A percentile compares a stretch with the other conserved stretches of the same genome.
These are phyloP conservation scores for Penicillium sp. DNA, from an alignment of 2,329 filamentous ascomycete genomes.

Conservation along the genomic window DNA sequence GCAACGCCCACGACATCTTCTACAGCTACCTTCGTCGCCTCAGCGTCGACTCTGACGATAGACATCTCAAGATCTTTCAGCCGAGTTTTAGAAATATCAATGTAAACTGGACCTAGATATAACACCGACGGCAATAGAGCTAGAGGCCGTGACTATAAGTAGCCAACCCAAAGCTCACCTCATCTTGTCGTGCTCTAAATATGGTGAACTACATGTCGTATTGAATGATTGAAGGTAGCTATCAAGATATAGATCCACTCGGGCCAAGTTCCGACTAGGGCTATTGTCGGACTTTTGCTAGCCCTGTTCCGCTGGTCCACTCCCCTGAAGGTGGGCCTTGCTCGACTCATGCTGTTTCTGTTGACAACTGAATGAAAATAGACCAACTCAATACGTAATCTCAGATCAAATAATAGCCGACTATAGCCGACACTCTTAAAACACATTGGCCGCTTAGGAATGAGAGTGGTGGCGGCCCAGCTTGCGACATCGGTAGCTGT, in stretches of 20 bases:
- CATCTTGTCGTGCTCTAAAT: not conserved
- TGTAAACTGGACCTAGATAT: not conserved
- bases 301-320: not conserved
- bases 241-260: not conserved
- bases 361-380: no score
- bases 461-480: not conserved
- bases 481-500: not conserved
- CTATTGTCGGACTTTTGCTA: conserved; percentile 8
- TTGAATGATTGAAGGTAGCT: not conserved
- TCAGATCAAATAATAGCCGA: no score
- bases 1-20: conserved; percentile 5
- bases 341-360: no score
- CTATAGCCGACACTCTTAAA: no score
- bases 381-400: no score
- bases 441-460: not conserved
- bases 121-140: not conserved
- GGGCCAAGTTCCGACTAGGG: conserved; percentile 1
- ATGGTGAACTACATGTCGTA: not conserved
- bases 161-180: not conserved
- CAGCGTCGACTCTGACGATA: conserved; percentile 3
- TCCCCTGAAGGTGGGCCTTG: not conserved
- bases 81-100: no score
- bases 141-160: not conserved
- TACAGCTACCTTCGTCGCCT: conserved; percentile 2
- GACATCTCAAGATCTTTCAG: not conserved